Conservation (phyloP, 2,329 filamentous ascomycete species). For the Alternaria arbusti region DNA sequence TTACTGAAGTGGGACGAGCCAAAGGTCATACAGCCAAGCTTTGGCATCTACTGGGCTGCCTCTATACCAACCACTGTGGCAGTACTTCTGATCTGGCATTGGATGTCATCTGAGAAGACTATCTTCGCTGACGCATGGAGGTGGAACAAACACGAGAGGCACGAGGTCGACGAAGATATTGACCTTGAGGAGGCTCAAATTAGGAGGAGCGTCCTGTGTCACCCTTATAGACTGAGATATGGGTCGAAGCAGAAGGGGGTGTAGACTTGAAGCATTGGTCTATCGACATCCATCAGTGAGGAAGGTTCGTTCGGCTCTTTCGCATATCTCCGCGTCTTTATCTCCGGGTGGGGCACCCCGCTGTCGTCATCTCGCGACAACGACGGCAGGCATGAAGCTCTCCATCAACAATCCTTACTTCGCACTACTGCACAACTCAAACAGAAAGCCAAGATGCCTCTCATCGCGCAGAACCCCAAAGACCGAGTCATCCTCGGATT, state of each 20-base stretch:
- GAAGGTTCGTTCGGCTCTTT: background rate
- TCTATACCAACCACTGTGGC: background rate
- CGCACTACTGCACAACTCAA: background rate
- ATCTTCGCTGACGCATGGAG: background rate
- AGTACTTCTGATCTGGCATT: background rate
- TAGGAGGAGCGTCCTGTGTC: too few species aligned
- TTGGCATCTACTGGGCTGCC: background rate
- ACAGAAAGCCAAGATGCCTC: constrained; percentile 27
- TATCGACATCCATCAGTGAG: background rate
- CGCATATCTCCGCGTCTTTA: background rate
- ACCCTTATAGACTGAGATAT: too few species aligned
- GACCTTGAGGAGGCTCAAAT: background rate
- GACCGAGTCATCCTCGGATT: constrained; percentile 80
- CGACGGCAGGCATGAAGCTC: background rate
- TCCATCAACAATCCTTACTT: background rate
- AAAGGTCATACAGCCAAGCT: background rate
- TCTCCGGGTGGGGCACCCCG: constrained; percentile 20
- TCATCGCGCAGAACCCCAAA: constrained; percentile 54
- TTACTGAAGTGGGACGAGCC: background rate
- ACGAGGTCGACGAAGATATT: background rate
- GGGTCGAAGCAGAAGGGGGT: too few species aligned
- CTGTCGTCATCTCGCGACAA: constrained; percentile 17
- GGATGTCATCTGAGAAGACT: background rate
- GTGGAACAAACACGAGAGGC: background rate
- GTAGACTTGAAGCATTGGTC: too few species aligned